phyloP scores from a whole-genome alignment of 177 flowering plant species.

The Vitis hybrid region DNA sequence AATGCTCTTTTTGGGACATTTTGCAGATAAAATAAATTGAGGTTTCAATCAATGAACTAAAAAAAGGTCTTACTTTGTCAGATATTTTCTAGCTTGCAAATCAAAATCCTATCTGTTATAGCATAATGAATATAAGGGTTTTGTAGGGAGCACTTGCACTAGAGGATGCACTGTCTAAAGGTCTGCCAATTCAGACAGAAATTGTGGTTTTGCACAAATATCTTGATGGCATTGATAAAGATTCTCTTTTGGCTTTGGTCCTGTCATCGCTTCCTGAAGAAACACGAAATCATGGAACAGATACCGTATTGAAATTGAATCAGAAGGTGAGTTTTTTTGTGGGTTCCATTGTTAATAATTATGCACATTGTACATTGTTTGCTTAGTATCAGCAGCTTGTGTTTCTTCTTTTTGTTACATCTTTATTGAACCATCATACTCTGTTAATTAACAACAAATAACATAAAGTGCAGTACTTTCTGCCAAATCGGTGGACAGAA shows the following conservation, averaged over 20 bases:
- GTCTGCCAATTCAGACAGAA: conserved; percentile 76
- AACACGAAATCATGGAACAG: conserved; percentile 57
- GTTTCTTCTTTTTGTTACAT: not conserved
- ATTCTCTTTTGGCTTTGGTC: conserved; percentile 70
- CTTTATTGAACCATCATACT: not conserved
- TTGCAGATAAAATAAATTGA: not conserved
- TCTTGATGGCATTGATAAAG: conserved; percentile 72
- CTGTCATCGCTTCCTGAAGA: conserved; percentile 88
- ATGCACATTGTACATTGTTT: not conserved
- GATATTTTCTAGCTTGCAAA: not conserved
- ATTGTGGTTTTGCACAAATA: conserved; percentile 53
- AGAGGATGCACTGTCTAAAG: conserved; percentile 90
- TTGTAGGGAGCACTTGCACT: conserved; percentile 85
- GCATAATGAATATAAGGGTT: conserved; percentile 2
- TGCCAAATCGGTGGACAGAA: no score
- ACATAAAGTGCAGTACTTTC: no score
- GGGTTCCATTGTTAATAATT: not conserved
- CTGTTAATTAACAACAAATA: no score
- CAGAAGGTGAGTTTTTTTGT: conserved; percentile 58
- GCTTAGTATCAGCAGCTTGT: no score
- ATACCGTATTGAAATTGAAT: conserved; percentile 65
- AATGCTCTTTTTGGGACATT: not conserved
- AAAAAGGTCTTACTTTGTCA: not conserved
- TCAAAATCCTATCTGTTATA: not conserved
- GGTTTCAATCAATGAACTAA: not conserved